These are phyloP conservation scores for Coemansia guatemalensis DNA, from an alignment of 192 early-diverging fungal species.

Conservation along the genomic window DNA sequence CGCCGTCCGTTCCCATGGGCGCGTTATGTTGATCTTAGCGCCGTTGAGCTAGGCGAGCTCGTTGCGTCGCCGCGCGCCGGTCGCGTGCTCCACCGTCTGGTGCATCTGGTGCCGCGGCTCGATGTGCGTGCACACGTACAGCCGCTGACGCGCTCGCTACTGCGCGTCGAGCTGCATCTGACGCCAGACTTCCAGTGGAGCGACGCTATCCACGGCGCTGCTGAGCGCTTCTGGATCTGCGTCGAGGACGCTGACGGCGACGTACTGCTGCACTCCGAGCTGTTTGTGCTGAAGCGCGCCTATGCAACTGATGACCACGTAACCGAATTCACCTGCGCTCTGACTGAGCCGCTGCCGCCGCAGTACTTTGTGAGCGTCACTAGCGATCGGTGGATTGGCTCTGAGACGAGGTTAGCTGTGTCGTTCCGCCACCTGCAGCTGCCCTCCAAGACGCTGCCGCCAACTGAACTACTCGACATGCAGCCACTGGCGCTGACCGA, in stretches of 20 bases:
- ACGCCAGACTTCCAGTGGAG: slow-evolving; percentile 95
- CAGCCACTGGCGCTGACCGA: slow-evolving; percentile 84
- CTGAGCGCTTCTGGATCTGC: slow-evolving; percentile 91
- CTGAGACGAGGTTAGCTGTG: slow-evolving; percentile 87
- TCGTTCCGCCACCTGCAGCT: slow-evolving; percentile 91
- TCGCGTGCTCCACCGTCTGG: slow-evolving; percentile 81
- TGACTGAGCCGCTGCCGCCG: slow-evolving; percentile 91
- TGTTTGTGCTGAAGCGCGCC: slow-evolving; percentile 84
- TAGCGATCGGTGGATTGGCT: slow-evolving; percentile 95
- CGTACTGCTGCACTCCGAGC: slow-evolving; percentile 84
- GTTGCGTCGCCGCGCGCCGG: slow-evolving; percentile 85
- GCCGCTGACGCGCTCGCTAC: slow-evolving; percentile 87
- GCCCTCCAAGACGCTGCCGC: slow-evolving; percentile 91
- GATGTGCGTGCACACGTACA: slow-evolving; percentile 87
- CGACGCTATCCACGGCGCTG: slow-evolving; percentile 79
- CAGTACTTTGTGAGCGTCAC: slow-evolving; percentile 93
- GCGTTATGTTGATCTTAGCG: slow-evolving; percentile 88
- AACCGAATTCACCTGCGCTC: slow-evolving; percentile 85
- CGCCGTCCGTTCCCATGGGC: slow-evolving; percentile 94
- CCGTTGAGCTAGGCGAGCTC: slow-evolving; percentile 92
- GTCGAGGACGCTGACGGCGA: slow-evolving; percentile 95
- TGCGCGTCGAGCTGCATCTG: slow-evolving; percentile 88
- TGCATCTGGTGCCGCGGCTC: slow-evolving; percentile 95
- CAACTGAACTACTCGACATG: slow-evolving; percentile 92
- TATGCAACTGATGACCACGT: slow-evolving; percentile 84